A percentile compares a stretch with the other conserved stretches of the same genome.
Conservation (phyloP, 495 filamentous ascomycete genomes). For the Trichoderma parareesei region DNA sequence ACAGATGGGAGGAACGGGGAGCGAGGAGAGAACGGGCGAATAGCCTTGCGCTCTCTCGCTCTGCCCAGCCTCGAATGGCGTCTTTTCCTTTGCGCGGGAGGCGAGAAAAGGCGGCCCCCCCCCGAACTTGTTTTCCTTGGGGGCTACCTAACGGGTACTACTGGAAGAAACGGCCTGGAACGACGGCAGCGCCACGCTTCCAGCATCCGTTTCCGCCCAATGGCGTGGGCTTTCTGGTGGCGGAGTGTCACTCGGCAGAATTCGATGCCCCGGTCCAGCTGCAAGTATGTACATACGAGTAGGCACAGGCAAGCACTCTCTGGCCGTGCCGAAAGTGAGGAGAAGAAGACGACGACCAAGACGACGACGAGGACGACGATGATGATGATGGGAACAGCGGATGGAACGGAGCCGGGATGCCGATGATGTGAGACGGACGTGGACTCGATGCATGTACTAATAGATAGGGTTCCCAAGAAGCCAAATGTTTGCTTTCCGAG, state of each 20-base stretch:
- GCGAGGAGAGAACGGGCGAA: not conserved
- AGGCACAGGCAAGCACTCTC: not conserved
- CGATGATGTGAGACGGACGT: not conserved
- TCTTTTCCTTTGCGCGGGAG: constrained; percentile 2
- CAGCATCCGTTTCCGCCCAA: constrained; percentile 2
- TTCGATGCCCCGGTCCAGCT: constrained; percentile 5
- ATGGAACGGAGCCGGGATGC: not conserved
- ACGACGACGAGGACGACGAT: not conserved
- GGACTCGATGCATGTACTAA: not conserved
- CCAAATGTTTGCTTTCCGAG: no score
- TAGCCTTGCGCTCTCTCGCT: not conserved
- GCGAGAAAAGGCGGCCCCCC: not conserved
- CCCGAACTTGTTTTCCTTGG: not conserved
- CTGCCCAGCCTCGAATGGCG: not conserved
- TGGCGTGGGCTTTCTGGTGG: not conserved
- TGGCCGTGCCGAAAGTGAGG: constrained; percentile 7
- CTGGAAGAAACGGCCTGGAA: not conserved
- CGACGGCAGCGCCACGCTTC: constrained; percentile 4
- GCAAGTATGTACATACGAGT: no score
- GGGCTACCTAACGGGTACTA: not conserved
- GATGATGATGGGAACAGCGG: no score
- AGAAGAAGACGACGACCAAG: not conserved
- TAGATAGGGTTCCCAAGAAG: not conserved
- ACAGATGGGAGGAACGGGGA: not conserved
- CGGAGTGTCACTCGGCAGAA: constrained; percentile 9